phyloP scores from a whole-genome alignment of 2,329 filamentous ascomycete genomes.

The Fusarium vanettenii region DNA sequence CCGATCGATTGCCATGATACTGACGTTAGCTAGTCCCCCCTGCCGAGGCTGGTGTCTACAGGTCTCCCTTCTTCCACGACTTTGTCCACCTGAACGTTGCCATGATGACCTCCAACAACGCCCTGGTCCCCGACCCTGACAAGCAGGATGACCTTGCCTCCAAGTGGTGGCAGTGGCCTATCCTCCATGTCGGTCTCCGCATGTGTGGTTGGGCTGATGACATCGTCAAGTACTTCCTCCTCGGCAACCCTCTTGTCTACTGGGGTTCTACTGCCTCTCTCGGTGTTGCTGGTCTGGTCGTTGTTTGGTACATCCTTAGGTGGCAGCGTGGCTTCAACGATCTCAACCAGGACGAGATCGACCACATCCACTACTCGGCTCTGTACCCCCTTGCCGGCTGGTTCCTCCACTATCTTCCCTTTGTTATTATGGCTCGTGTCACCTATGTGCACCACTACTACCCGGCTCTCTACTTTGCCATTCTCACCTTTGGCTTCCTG shows the following conservation, averaged over 20 bases:
- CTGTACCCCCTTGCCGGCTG: slow-evolving; percentile 93
- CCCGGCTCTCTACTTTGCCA: slow-evolving; percentile 96
- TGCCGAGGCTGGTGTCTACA: slow-evolving; percentile 90
- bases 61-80: slow-evolving; percentile 96
- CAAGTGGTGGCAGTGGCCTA: slow-evolving; percentile 98
- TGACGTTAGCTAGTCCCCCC: slow-evolving; percentile 75
- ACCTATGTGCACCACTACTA: slow-evolving; percentile 99
- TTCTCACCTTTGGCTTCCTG: slow-evolving; percentile 88
- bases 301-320: slow-evolving; percentile 87
- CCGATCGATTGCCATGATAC: background rate
- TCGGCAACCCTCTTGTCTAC: slow-evolving; percentile 96
- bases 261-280: slow-evolving; percentile 91
- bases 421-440: slow-evolving; percentile 97
- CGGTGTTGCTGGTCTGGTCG: slow-evolving; percentile 75
- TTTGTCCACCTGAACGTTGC: slow-evolving; percentile 98
- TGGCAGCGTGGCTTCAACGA: slow-evolving; percentile 97
- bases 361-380: slow-evolving; percentile 94
- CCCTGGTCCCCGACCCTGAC: slow-evolving; percentile 94
- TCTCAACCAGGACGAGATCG: slow-evolving; percentile 81
- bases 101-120: slow-evolving; percentile 99
- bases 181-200: slow-evolving; percentile 92
- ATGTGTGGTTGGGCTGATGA: slow-evolving; percentile 99
- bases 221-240: slow-evolving; percentile 97
- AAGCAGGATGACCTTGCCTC: slow-evolving; percentile 99
- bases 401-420: slow-evolving; percentile 96